These are phyloP conservation scores for Trichosanthes truncata DNA, from an alignment of 306 rosid species.

Conservation along the genomic window DNA sequence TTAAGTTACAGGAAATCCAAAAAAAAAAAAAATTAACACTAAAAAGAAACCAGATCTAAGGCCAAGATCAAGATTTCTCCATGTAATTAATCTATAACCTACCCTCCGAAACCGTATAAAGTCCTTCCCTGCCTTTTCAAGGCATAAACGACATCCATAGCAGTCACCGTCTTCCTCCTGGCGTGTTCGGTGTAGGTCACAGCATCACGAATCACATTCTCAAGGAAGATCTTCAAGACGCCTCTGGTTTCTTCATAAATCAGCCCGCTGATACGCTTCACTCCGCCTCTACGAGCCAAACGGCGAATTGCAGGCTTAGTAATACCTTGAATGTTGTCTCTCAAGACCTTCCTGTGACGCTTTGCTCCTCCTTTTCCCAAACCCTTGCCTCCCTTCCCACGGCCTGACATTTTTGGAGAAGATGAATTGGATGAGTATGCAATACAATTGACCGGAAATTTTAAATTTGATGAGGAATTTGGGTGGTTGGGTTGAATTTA, in stretches of 20 bases:
- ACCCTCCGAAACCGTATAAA: not conserved
- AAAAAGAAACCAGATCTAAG: not conserved
- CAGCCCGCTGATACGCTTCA: not conserved
- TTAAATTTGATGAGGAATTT: not conserved
- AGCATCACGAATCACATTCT: constrained; percentile 2
- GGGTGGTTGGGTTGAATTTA: not conserved
- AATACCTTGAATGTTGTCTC: not conserved
- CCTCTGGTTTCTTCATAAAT: constrained; percentile 1
- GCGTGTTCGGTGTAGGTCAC: not conserved
- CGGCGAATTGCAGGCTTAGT: constrained; percentile 5
- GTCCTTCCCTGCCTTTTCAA: not conserved
- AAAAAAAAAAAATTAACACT: not conserved
- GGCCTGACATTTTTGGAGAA: not conserved
- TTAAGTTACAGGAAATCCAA: not conserved
- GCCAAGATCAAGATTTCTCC: not conserved
- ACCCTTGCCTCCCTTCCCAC: constrained; percentile 2
- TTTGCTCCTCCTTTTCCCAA: not conserved
- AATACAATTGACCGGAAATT: not conserved
- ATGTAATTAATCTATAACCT: not conserved
- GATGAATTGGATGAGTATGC: not conserved
- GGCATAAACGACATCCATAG: constrained; percentile 2
- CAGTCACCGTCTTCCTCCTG: constrained; percentile 1
- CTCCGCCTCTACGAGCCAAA: constrained; percentile 3
- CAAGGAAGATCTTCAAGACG: not conserved
- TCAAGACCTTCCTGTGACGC: not conserved